Evolutionary conservation across 2,329 filamentous ascomycete genomes (phyloP), one percentile per base, ranked within the genome.

Genomic region (Cladosporium cucumerinum): DNA sequence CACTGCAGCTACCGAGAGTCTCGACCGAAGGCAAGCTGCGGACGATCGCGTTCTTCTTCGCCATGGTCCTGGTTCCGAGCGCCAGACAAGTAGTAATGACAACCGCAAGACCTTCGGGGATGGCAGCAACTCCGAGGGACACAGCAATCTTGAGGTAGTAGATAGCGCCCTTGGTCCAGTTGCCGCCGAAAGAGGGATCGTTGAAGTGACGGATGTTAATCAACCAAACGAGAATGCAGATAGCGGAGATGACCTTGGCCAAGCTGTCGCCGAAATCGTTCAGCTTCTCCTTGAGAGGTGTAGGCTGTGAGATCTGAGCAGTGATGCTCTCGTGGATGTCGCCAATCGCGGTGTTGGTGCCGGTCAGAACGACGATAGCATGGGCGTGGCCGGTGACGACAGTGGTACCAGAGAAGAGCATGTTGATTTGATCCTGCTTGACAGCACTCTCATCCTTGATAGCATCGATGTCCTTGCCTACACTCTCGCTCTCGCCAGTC

Each of bases 71-170:
- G 5, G 96, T 99, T 71, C 96, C 95, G 34, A 99, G 85, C 68
- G 95, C 95, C 67, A 99, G 83, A 78, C 95, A 99, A 32, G 95
- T 98, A n/a, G 95, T 99, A 71, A 99, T 99, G 70, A 99, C 96
- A 61, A 98, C 95, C 34, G 95, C 95, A 54, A 99, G 86, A 78
- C 96, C 95, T 81, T 99, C 95, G 0, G 95, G 95, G 74, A 99
- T 99, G 70, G 96, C 95, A 55, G 95, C 95, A 49, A 99, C 95
- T 79, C 95, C 96, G 43, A 99, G 90, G 58, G 95, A 99, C 49
- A 99, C 96, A 49, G 95, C 95, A 76, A 99, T 99, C 85, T 99
- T 99, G 73, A 99, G 87, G 79, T 99, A 99, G 85, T 99, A 99
- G 74, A 99, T 98, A 66, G 95, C 95, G 66, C 95, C 95, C 83